Base-by-base conservation (phyloP, 306 rosid species). In the Vigna angularis region DNA sequence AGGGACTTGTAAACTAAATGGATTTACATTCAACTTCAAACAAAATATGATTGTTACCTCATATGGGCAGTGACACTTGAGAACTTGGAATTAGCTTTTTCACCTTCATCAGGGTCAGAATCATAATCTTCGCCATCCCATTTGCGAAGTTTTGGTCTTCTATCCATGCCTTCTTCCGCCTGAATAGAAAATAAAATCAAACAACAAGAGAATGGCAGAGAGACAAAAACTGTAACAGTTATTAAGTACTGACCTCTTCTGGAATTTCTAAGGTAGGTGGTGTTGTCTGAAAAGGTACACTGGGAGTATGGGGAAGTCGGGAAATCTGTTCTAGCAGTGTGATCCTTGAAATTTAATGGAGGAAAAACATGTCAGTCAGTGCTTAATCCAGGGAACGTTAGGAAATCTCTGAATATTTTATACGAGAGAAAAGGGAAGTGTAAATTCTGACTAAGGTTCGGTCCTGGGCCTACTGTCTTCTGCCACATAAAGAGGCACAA, bases 61-160 rank as follows among this genome's bases (percentile, higher is more conserved):
- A 70, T 61, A 65, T 71, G 87, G 24, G 50, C 57, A 65, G 72
- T 79, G 48, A 74, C 18, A 18, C 24, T 73, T 70, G 87, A 58
- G 72, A 18, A 44, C 70, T 42, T 82, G 15, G 70, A 52, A 81
- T 73, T 70, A 18, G 66, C 77, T 79, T 70, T 83, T 45, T 69
- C 82, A 40, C 83, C 90, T 84, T 86, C 98, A 26, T 91, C 97
- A 1, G 75, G 78, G 75, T 91, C 96, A 75, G 98, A 93, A 80
- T 93, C 98, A 84, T 83, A 93, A 47, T 85, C 85, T 34, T 81
- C 96, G 4, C 98, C 98, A 47, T 79, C 87, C 98, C 98, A 93
- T 55, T 88, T 90, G 68, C 97, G 93, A 69, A 65, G 90, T 50
- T 88, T 87, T 70, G 96, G 97, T 81, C 97, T 91, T 62, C 50